phyloP scores from a whole-genome alignment of 2,329 filamentous ascomycete genomes.

The Xylariales sp. region DNA sequence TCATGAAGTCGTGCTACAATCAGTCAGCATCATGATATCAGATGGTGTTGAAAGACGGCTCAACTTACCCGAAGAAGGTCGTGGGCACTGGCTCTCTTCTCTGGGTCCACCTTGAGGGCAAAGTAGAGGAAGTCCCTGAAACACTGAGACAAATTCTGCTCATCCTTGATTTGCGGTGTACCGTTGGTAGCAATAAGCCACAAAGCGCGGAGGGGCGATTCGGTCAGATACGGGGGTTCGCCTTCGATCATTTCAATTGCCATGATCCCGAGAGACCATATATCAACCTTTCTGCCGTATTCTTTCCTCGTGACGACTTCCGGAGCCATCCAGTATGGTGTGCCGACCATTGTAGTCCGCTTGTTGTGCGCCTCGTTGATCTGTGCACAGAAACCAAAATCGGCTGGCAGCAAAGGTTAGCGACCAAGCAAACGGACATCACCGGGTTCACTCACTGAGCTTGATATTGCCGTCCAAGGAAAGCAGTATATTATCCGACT shows the following conservation, averaged over 20 bases:
- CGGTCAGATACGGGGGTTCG: constrained; percentile 93
- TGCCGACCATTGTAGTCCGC: constrained; percentile 97
- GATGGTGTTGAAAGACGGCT: no score
- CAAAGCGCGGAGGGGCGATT: constrained; percentile 85
- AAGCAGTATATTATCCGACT: constrained; percentile 95
- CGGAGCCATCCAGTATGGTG: constrained; percentile 99
- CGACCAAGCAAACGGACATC: background rate
- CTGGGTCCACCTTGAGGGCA: constrained; percentile 92
- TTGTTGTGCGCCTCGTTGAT: constrained; percentile 97
- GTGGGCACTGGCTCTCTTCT: constrained; percentile 92
- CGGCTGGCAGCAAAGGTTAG: constrained; percentile 50
- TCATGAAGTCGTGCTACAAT: constrained; percentile 76
- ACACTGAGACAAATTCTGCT: constrained; percentile 71
- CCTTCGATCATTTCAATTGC: constrained; percentile 99
- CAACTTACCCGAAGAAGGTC: constrained; percentile 80
- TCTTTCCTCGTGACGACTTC: constrained; percentile 97
- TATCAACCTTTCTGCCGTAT: constrained; percentile 97
- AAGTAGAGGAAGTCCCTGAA: constrained; percentile 92
- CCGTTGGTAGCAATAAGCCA: constrained; percentile 97
- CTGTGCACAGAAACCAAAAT: constrained; percentile 98
- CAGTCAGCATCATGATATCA: no score
- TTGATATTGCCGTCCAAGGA: constrained; percentile 96
- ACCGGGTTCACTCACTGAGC: constrained; percentile 64
- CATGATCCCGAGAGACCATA: constrained; percentile 99
- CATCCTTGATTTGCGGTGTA: constrained; percentile 91